Evolutionary conservation across 495 filamentous ascomycete genomes (phyloP).

Genomic region (Immersiella caudata): DNA sequence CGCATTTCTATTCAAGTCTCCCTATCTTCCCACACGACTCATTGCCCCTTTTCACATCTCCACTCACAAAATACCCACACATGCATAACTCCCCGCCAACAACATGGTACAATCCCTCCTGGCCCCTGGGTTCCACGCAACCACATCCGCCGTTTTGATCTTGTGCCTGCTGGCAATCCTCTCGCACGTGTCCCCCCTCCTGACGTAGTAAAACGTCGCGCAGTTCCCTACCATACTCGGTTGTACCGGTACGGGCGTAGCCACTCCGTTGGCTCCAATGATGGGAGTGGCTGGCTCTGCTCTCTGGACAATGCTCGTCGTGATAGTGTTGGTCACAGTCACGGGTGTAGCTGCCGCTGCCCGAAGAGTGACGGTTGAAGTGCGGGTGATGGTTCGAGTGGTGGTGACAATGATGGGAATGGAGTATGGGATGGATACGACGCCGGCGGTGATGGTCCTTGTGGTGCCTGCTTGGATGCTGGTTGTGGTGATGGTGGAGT

Average conservation of each 20-base stretch:
- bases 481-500: neutral
- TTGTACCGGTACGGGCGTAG: slow-evolving; percentile 37
- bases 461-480: neutral
- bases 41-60: neutral
- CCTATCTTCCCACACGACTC: too few species aligned
- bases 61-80: slow-evolving; percentile 1
- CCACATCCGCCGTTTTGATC: slow-evolving; percentile 35
- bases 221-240: slow-evolving; percentile 43
- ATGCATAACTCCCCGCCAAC: slow-evolving; percentile 8
- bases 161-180: slow-evolving; percentile 36
- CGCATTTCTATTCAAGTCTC: too few species aligned
- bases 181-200: slow-evolving; percentile 47
- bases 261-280: slow-evolving; percentile 26
- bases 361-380: neutral
- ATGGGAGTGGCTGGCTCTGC: neutral
- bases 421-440: neutral
- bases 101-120: slow-evolving; percentile 20
- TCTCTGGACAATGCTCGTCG: neutral
- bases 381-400: neutral
- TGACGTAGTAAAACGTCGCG: slow-evolving; percentile 46
- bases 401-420: neutral
- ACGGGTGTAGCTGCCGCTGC: neutral
- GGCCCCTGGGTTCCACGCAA: slow-evolving; percentile 40
- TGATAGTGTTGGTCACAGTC: neutral
- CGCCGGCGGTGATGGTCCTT: neutral